Base-by-base conservation (phyloP, 192 early-diverging fungal genomes). In the Coemansia sp. region DNA sequence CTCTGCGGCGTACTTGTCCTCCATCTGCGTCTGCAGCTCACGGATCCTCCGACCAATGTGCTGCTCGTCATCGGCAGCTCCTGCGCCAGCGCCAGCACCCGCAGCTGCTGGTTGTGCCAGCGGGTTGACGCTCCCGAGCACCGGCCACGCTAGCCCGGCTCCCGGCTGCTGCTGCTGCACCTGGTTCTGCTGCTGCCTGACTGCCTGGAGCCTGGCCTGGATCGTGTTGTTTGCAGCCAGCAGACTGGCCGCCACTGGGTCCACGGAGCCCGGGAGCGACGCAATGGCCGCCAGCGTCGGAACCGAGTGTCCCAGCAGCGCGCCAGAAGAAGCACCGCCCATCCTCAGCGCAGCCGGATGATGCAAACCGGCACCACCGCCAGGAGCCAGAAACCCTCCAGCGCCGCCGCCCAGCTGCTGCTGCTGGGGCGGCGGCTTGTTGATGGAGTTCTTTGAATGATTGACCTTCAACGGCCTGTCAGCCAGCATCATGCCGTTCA, bases 361-460 rank as follows among this genome's bases (percentile, higher is more conserved):
- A n/a, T n/a, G n/a, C n/a, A n/a, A n/a, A n/a, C n/a, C n/a, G n/a
- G n/a, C n/a, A n/a, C n/a, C n/a, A n/a, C n/a, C n/a, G n/a, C 39
- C 41, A 46, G 40, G 18, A 51, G 19, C 49, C 46, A 48, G 10
- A 42, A 42, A 0, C 5, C 43, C 43, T 47, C 19, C 61, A n/a
- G 8, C 18, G 61, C 18, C 63, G 18, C 37, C 54, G 2, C 15
- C 37, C 56, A 39, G n/a, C 37, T 6, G 56, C 36, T 1, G n/a
- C n/a, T n/a, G n/a, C n/a, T 5, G 56, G 2, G 10, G 11, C 56
- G 40, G 65, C 1, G 77, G 82, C 63, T 93, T 93, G 63, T 88
- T 91, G 60, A 93, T 93, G 0, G 90, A 85, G 64, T 91, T 91
- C 69, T 91, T 93, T 8, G 89, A 89, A 65, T 86, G 88, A 52